A percentile compares a stretch with the other conserved stretches of the same genome.
Conservation (phyloP, 805 yeast species). For the Starmerella sp. region DNA sequence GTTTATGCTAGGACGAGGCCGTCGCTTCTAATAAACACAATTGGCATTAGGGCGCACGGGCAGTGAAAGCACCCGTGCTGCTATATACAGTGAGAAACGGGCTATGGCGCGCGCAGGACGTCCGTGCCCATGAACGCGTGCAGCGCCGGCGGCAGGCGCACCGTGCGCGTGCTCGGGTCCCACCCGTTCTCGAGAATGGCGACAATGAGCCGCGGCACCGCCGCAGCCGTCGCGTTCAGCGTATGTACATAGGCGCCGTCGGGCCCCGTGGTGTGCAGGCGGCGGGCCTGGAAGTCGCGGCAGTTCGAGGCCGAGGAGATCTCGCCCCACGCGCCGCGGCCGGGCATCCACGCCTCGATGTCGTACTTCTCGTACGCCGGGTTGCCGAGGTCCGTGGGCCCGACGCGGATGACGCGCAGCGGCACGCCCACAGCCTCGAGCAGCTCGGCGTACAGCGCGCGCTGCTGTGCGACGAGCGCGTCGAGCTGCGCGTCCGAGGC, state of each 20-base stretch:
- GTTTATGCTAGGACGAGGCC: too few species aligned
- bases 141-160: constrained; percentile 20
- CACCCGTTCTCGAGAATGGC: constrained; percentile 84
- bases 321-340: constrained; percentile 88
- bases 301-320: constrained; percentile 86
- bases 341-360: constrained; percentile 98
- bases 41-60: too few species aligned
- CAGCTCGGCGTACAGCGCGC: constrained; percentile 37
- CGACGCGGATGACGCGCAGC: constrained; percentile 80
- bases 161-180: constrained; percentile 12
- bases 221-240: constrained; percentile 90
- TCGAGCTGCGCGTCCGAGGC: constrained; percentile 33
- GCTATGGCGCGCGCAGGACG: not conserved
- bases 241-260: constrained; percentile 54
- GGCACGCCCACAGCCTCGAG: constrained; percentile 51
- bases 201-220: constrained; percentile 80
- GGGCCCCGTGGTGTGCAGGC: constrained; percentile 49
- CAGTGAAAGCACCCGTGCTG: too few species aligned
- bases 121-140: constrained; percentile 13
- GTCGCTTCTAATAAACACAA: too few species aligned
- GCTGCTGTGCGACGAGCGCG: constrained; percentile 52
- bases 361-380: constrained; percentile 89
- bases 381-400: constrained; percentile 80
- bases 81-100: too few species aligned
- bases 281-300: constrained; percentile 77